phyloP scores from a whole-genome alignment of 2,329 filamentous ascomycete genomes.

The Aspergillus sp. region DNA sequence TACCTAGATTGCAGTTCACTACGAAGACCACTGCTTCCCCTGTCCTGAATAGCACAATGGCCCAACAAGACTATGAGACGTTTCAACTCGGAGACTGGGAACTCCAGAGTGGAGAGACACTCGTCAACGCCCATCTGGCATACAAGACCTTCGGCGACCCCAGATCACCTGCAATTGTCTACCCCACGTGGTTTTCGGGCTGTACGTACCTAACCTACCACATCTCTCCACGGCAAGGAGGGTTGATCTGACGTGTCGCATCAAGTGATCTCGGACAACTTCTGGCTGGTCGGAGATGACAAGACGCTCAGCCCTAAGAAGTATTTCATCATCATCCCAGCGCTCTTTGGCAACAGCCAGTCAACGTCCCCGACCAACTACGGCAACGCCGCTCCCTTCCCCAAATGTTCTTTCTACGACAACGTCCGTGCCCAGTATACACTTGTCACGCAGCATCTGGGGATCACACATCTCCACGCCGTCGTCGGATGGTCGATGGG shows the following conservation, averaged over 20 bases:
- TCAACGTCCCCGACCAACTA: slow-evolving; percentile 68
- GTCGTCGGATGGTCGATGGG: slow-evolving; percentile 73
- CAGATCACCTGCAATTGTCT: slow-evolving; percentile 65
- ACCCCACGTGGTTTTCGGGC: slow-evolving; percentile 75
- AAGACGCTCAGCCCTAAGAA: slow-evolving; percentile 64
- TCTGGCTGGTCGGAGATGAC: slow-evolving; percentile 69
- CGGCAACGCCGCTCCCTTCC: slow-evolving; percentile 55
- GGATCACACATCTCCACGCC: slow-evolving; percentile 58
- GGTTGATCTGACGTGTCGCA: not conserved
- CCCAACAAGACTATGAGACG: slow-evolving; percentile 43
- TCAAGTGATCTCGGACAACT: slow-evolving; percentile 63
- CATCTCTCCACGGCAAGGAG: not conserved
- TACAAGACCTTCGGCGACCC: slow-evolving; percentile 73
- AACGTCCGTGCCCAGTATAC: slow-evolving; percentile 67
- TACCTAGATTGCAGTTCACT: not conserved
- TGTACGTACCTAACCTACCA: slow-evolving; percentile 34
- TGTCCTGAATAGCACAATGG: not conserved
- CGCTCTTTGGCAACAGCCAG: slow-evolving; percentile 68
- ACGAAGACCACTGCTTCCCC: not conserved
- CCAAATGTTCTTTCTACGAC: slow-evolving; percentile 64
- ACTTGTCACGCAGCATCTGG: slow-evolving; percentile 63
- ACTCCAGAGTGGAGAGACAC: slow-evolving; percentile 62
- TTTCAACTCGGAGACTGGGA: slow-evolving; percentile 65
- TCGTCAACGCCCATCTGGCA: slow-evolving; percentile 66
- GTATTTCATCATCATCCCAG: slow-evolving; percentile 68